Conservation (phyloP, 1,139 yeast species). For the Scheffersomyces segobiensis region DNA sequence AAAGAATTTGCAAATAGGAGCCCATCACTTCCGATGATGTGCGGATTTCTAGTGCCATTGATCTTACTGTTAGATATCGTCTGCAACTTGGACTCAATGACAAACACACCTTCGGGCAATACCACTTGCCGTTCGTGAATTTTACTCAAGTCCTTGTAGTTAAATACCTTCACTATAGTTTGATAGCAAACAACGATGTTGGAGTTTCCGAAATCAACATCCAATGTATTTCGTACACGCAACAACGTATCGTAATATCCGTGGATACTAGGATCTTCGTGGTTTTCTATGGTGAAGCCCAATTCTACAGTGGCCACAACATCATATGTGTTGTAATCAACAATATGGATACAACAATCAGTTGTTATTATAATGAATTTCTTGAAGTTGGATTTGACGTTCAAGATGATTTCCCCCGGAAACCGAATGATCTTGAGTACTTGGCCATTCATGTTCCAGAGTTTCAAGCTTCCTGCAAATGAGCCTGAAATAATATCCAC, state of each 20-base stretch:
- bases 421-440: constrained; percentile 15
- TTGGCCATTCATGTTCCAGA: constrained; percentile 32
- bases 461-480: constrained; percentile 21
- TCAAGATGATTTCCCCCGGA: constrained; percentile 18
- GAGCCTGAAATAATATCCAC: constrained; percentile 32
- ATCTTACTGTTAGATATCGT: constrained; percentile 3
- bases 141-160: constrained; percentile 15
- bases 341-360: constrained; percentile 15
- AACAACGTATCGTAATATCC: constrained; percentile 5
- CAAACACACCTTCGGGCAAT: constrained; percentile 15
- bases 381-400: constrained; percentile 33
- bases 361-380: constrained; percentile 27
- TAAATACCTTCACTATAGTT: constrained; percentile 25
- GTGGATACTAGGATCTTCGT: constrained; percentile 3
- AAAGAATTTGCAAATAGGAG: constrained; percentile 47
- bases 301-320: constrained; percentile 12
- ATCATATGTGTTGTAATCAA: constrained; percentile 19
- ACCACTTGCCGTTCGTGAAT: constrained; percentile 5
- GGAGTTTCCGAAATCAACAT: constrained; percentile 57
- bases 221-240: constrained; percentile 17
- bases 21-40: constrained; percentile 55
- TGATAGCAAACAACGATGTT: constrained; percentile 34
- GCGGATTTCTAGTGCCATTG: constrained; percentile 2
- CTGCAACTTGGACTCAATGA: constrained; percentile 23
- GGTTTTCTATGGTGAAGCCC: constrained; percentile 11